Percentiles rank a stretch among this genome's conserved stretches.
Conservation (phyloP, 148 eudicot genomes). For the Limonium bicolor region DNA sequence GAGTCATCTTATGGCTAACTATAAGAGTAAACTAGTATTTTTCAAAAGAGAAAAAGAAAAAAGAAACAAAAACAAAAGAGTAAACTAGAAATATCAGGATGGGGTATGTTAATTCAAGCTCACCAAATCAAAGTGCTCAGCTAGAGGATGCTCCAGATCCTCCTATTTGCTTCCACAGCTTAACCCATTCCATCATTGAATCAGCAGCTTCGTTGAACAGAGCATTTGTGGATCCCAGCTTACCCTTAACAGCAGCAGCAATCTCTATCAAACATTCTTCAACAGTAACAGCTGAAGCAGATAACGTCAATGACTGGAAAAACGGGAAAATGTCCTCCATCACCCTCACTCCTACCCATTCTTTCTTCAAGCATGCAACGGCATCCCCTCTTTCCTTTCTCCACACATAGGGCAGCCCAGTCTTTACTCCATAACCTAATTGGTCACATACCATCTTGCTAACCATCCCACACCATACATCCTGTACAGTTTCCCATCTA, state of each 20-base stretch:
- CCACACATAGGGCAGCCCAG: constrained; percentile 83
- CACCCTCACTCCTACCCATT: constrained; percentile 86
- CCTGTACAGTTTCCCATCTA: constrained; percentile 95
- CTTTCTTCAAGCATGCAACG: constrained; percentile 75
- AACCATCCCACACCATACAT: constrained; percentile 80
- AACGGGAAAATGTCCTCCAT: constrained; percentile 87
- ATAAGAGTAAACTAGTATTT: no score
- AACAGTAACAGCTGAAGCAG: constrained; percentile 37
- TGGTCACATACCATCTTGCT: constrained; percentile 73
- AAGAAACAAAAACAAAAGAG: no score
- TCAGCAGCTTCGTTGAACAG: constrained; percentile 64
- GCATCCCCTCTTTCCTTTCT: constrained; percentile 79
- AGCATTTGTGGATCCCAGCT: constrained; percentile 29
- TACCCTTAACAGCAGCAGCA: constrained; percentile 50
- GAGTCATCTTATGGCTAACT: no score
- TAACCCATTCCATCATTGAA: constrained; percentile 72
- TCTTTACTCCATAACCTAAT: constrained; percentile 66
- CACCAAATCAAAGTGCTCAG: no score
- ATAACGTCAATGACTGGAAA: constrained; percentile 48
- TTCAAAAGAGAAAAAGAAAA: no score
- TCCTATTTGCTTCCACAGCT: constrained; percentile 65
- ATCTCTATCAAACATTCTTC: constrained; percentile 78
- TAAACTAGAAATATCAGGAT: no score
- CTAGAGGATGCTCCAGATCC: constrained; percentile 7
- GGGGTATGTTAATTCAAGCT: no score